Conservation (phyloP, 306 rosid genomes). For the Vicia sativa region DNA sequence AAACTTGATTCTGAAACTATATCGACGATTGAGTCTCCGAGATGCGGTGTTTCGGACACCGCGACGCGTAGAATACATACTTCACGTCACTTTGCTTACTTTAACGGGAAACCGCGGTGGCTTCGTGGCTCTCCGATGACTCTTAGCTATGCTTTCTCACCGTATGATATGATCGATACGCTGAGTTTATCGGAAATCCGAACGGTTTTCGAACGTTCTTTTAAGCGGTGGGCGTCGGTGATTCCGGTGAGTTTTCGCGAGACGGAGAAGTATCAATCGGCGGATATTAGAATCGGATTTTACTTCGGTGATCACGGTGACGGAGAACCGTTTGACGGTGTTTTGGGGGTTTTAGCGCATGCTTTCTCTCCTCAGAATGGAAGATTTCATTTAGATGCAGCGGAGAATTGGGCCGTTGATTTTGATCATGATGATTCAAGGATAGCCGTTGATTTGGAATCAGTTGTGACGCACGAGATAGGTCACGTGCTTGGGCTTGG, state of each 20-base stretch:
- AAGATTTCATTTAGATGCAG: conserved; percentile 82
- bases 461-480: conserved; percentile 95
- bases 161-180: conserved; percentile 48
- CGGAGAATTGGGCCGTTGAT: conserved; percentile 88
- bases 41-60: conserved; percentile 81
- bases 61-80: conserved; percentile 32
- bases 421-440: conserved; percentile 57
- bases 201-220: conserved; percentile 55
- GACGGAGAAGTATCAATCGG: conserved; percentile 45
- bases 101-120: conserved; percentile 87
- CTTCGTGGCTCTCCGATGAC: conserved; percentile 48
- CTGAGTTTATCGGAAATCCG: conserved; percentile 55
- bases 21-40: conserved; percentile 65
- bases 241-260: conserved; percentile 78
- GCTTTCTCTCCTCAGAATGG: conserved; percentile 94
- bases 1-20: conserved; percentile 73
- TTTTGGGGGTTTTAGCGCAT: conserved; percentile 79
- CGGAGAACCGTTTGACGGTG: conserved; percentile 92
- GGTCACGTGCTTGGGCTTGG: conserved; percentile 92
- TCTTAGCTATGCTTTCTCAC: conserved; percentile 72
- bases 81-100: conserved; percentile 66
- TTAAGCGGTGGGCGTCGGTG: conserved; percentile 80
- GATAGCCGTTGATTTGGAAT: conserved; percentile 90
- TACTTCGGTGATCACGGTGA: conserved; percentile 85
- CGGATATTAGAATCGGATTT: conserved; percentile 82